Evolutionary conservation across 177 flowering plant species (phyloP).

Genomic region (Vitis hybrid): DNA sequence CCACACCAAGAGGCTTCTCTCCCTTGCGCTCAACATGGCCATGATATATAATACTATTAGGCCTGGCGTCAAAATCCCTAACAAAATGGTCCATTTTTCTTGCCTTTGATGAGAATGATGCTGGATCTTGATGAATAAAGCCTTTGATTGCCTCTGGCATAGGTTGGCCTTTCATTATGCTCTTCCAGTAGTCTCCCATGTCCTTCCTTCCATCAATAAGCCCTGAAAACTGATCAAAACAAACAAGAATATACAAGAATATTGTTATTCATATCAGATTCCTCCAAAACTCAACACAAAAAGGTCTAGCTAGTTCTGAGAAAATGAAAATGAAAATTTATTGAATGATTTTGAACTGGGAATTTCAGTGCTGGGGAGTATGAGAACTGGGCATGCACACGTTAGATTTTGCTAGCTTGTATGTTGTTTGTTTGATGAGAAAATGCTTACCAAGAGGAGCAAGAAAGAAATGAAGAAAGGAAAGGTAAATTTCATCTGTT

Average conservation of each 20-base stretch:
- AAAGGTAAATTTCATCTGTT: not conserved
- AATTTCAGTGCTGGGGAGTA: too few species aligned
- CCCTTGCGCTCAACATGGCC: not conserved
- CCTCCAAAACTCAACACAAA: not conserved
- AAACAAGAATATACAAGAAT: not conserved
- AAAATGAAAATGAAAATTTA: too few species aligned
- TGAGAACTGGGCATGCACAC: too few species aligned
- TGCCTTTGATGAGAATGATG: not conserved
- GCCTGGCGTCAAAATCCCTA: conserved; percentile 13
- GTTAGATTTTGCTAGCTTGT: too few species aligned
- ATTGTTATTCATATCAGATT: too few species aligned
- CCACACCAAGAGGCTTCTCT: not conserved
- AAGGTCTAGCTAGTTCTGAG: not conserved
- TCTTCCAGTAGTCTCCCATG: conserved; percentile 26
- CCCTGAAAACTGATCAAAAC: conserved; percentile 3
- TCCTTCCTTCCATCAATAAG: conserved; percentile 17
- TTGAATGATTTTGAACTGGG: too few species aligned
- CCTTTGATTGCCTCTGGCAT: conserved; percentile 30
- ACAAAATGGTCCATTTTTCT: conserved; percentile 1
- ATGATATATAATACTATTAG: conserved; percentile 24
- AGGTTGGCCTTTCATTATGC: conserved; percentile 27
- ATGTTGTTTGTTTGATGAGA: not conserved
- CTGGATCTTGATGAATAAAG: conserved; percentile 7
- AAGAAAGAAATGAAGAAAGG: conserved; percentile 5
- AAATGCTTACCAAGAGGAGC: conserved; percentile 9